Base-by-base conservation (phyloP, 2,329 filamentous ascomycete species). In the Fusarium torulosum region DNA sequence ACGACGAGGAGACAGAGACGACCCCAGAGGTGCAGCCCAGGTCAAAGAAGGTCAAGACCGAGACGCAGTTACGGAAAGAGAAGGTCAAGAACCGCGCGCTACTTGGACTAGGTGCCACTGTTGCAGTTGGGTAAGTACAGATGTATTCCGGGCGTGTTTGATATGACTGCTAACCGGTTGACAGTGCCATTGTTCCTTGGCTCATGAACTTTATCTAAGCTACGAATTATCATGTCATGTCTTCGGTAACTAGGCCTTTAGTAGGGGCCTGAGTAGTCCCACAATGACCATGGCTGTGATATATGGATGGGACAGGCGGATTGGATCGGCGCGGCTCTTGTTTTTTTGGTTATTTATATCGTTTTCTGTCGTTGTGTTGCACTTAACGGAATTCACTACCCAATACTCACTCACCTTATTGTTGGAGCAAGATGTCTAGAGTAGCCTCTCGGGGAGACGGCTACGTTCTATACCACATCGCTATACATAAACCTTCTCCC, bases 51-150 rank as follows among this genome's bases (percentile, higher is more conserved):
- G 88, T 87, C 40, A 93, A 90, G 84, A 91, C 93, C 2, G 91
- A 96, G 76, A 87, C 91, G 43, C 91, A 96, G 79, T 78, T 96
- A 70, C 90, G 90, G 79, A 94, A 93, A 81, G 91, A 96, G 80
- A 91, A 90, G 75, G 93, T 97, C 69, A 90, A 93, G 80, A 93
- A 90, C 79, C 88, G 94, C 75, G 93, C 96, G 45, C 83, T 97
- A 63, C 86, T 97, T 66, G 95, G 96, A 59, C 87, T 98, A 53
- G 92, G 90, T 66, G 93, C 93, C 59, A 96, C 93, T 45, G 85
- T 97, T 77, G 93, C 92, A 58, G 86, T 97, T 78, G 94, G 94
- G 96, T 98, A 87, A 83, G 94, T 91, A 23, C 10, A 57, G 13
- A 37, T 17, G 2, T 17, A 9, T 45, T 11, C 11, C 5, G 5